A percentile compares a stretch with the other conserved stretches of the same genome.
Conservation (phyloP, 495 filamentous ascomycete genomes). For the Rusavskia elegans region DNA sequence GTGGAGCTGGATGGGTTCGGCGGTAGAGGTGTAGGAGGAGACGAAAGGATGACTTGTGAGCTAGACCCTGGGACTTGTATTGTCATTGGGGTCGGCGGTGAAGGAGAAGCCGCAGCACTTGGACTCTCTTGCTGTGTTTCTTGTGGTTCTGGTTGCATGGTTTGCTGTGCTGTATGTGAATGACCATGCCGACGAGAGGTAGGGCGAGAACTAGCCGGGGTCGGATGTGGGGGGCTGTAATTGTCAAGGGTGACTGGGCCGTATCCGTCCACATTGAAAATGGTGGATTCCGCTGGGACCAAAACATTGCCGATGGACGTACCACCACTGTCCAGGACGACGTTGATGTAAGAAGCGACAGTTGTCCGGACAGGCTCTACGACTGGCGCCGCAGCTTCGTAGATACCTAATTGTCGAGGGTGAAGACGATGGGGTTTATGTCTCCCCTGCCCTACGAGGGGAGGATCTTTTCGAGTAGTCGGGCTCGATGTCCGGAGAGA, state of each 20-base stretch:
- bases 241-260: not conserved
- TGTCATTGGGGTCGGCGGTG: slow-evolving; percentile 1
- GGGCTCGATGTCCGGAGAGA: not conserved
- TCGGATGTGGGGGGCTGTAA: not conserved
- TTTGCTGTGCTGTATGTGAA: not conserved
- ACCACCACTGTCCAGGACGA: slow-evolving; percentile 1
- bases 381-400: not conserved
- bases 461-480: not conserved
- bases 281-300: not conserved
- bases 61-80: slow-evolving; percentile 1
- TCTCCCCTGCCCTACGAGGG: not conserved
- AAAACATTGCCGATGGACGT: not conserved
- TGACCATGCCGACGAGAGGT: not conserved
- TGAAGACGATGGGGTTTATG: not conserved
- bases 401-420: not conserved
- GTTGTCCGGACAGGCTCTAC: not conserved
- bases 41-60: slow-evolving; percentile 12
- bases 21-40: not conserved
- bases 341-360: not conserved
- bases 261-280: not conserved
- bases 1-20: not conserved
- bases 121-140: not conserved
- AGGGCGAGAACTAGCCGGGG: not conserved
- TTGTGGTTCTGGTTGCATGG: not conserved
- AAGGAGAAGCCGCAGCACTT: not conserved